These are phyloP conservation scores for Capsella rubella DNA, from an alignment of 441 rosid species.

Conservation along the genomic window DNA sequence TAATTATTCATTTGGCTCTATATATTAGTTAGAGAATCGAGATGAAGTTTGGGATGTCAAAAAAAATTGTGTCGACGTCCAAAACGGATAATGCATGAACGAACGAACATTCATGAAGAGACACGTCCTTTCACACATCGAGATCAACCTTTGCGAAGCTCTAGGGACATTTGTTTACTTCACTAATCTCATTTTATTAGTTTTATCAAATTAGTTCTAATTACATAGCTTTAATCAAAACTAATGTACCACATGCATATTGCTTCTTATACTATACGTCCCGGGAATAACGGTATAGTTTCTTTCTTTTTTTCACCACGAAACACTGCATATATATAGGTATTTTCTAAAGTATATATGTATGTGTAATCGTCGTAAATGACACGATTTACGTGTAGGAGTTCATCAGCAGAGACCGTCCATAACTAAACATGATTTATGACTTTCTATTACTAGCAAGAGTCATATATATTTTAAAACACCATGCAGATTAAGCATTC, in stretches of 20 bases:
- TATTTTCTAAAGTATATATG: conserved; percentile 7
- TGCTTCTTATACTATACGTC: conserved; percentile 39
- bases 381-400: conserved; percentile 13
- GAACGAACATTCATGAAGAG: conserved; percentile 45
- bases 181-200: conserved; percentile 31
- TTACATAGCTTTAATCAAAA: no score
- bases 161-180: conserved; percentile 38
- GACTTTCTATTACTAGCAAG: conserved; percentile 9
- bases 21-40: conserved; percentile 26
- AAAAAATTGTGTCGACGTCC: conserved; percentile 9
- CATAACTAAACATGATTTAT: conserved; percentile 15
- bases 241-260: conserved; percentile 40
- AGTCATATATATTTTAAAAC: neutral
- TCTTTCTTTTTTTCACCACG: conserved; percentile 36
- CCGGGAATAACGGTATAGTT: conserved; percentile 25
- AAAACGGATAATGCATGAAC: conserved; percentile 42
- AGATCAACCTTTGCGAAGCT: conserved; percentile 35
- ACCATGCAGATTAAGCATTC: neutral
- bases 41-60: conserved; percentile 37
- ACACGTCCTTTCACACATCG: conserved; percentile 34
- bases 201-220: neutral
- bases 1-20: neutral
- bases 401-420: conserved; percentile 35
- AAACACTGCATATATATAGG: conserved; percentile 7
- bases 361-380: conserved; percentile 13